A percentile compares a stretch with the other conserved stretches of the same genome.
Conservation (phyloP, 345 rosid species). For the Erysimum cheiranthoides region DNA sequence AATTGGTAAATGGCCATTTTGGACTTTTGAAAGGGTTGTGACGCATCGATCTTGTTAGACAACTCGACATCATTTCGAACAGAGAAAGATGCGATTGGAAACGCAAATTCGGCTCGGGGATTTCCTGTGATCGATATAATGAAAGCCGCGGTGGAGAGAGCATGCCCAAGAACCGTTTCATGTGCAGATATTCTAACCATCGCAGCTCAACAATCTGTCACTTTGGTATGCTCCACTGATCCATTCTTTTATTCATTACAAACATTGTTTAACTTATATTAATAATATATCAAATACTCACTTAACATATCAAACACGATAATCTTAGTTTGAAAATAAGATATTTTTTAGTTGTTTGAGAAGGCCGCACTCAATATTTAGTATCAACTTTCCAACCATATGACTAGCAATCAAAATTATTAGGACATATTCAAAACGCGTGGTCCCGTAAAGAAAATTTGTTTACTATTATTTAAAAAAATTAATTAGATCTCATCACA, state of each 20-base stretch:
- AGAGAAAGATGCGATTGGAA: slow-evolving; percentile 60
- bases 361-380: not conserved
- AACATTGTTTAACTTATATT: not conserved
- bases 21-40: slow-evolving; percentile 59
- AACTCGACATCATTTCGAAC: slow-evolving; percentile 53
- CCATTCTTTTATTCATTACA: not conserved
- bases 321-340: not conserved
- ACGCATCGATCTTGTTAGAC: slow-evolving; percentile 71
- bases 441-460: slow-evolving; percentile 19
- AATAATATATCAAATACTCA: not conserved
- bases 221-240: slow-evolving; percentile 45
- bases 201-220: slow-evolving; percentile 71
- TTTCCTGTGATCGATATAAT: slow-evolving; percentile 66
- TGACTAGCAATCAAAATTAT: not conserved
- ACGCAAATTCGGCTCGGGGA: slow-evolving; percentile 59
- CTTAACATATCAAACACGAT: slow-evolving; percentile 3
- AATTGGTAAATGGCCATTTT: not conserved
- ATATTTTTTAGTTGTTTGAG: not conserved
- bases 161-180: slow-evolving; percentile 64
- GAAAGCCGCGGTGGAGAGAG: slow-evolving; percentile 57
- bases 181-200: slow-evolving; percentile 73
- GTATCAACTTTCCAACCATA: slow-evolving; percentile 16
- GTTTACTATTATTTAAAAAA: not conserved
- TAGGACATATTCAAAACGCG: slow-evolving; percentile 11
- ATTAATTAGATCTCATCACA: not conserved